These are phyloP conservation scores for Penicillium freii DNA, from an alignment of 2,329 filamentous ascomycete species.

Conservation along the genomic window DNA sequence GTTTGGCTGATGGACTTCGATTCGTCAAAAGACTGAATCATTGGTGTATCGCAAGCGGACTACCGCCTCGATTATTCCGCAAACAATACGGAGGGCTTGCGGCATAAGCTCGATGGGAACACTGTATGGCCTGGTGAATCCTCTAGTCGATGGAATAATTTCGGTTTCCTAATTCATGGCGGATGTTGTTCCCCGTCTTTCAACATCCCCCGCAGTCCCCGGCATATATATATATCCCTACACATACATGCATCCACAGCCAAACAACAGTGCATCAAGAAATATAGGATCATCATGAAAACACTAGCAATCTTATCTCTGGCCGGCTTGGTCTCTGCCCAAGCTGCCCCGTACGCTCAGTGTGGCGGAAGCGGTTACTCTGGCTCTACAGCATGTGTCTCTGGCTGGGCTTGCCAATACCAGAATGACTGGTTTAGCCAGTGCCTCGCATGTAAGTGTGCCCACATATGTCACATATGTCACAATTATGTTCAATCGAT, in stretches of 20 bases:
- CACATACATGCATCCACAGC: too few species aligned
- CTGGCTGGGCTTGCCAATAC: slow-evolving; percentile 17
- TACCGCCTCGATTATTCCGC: slow-evolving; percentile 11
- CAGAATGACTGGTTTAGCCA: slow-evolving; percentile 26
- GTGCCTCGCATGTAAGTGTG: slow-evolving; percentile 16
- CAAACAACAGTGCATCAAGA: neutral
- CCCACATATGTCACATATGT: neutral
- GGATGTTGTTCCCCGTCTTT: neutral
- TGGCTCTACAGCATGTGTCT: slow-evolving; percentile 13
- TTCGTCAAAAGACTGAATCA: neutral
- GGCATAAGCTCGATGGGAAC: neutral
- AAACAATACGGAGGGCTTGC: slow-evolving; percentile 18
- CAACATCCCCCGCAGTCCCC: neutral
- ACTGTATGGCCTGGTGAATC: neutral
- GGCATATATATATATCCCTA: neutral
- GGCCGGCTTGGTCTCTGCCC: slow-evolving; percentile 21
- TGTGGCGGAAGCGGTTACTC: slow-evolving; percentile 20
- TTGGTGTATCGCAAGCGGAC: neutral
- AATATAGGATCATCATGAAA: slow-evolving; percentile 19
- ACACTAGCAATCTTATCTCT: slow-evolving; percentile 14
- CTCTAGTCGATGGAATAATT: neutral
- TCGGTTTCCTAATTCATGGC: slow-evolving; percentile 9
- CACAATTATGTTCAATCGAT: neutral
- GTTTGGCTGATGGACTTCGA: neutral
- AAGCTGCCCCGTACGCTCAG: slow-evolving; percentile 21